Evolutionary conservation across 192 early-diverging fungal species (phyloP).

Genomic region (Coemansia sp.): DNA sequence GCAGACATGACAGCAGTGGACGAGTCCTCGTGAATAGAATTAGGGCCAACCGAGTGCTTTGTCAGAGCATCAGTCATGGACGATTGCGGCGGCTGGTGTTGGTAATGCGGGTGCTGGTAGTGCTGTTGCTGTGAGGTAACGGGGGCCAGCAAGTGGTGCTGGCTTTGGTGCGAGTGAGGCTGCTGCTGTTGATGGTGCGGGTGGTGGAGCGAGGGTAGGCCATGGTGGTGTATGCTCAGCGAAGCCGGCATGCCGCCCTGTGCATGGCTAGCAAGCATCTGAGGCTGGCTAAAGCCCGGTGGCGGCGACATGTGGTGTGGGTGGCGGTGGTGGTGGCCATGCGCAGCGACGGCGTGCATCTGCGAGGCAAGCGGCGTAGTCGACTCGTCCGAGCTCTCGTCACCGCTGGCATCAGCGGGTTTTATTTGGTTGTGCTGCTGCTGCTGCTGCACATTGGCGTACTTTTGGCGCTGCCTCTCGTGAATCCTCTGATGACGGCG

Average conservation of each 20-base stretch:
- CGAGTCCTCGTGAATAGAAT: neutral
- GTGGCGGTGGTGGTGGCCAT: neutral
- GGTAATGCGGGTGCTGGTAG: neutral
- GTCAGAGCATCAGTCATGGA: neutral
- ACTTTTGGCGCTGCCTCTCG: slow-evolving; percentile 48
- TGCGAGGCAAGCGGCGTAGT: slow-evolving; percentile 42
- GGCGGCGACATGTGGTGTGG: slow-evolving; percentile 31
- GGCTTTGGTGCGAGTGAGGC: neutral
- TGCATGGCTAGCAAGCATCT: slow-evolving; percentile 5
- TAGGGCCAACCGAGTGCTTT: neutral
- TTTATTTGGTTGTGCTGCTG: slow-evolving; percentile 19
- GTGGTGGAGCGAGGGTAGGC: slow-evolving; percentile 7
- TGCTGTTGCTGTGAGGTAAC: slow-evolving; percentile 3
- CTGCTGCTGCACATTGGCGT: slow-evolving; percentile 39
- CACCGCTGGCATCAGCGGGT: neutral
- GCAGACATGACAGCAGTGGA: neutral
- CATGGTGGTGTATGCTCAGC: slow-evolving; percentile 2
- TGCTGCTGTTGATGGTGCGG: neutral
- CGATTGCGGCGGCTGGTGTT: neutral
- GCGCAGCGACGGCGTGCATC: slow-evolving; percentile 19
- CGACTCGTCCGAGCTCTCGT: slow-evolving; percentile 30
- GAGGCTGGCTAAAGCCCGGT: neutral
- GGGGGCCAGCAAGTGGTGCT: neutral
- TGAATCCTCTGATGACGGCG: slow-evolving; percentile 64
- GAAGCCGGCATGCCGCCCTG: slow-evolving; percentile 2